phyloP scores from a whole-genome alignment of 352 stramenopile genomes.

The Phytopythium kandeliae region DNA sequence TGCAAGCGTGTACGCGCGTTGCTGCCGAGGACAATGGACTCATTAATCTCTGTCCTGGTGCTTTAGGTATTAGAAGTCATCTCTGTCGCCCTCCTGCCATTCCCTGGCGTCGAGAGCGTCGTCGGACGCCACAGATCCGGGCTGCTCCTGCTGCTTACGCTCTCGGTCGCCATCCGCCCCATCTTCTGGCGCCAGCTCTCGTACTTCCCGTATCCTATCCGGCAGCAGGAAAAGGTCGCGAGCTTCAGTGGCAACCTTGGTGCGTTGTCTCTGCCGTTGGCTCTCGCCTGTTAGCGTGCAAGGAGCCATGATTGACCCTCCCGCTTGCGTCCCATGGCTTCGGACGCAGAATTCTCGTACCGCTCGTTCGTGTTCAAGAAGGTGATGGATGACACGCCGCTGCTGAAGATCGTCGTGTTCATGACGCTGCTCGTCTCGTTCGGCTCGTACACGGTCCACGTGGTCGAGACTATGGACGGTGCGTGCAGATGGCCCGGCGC shows the following conservation, averaged over 20 bases:
- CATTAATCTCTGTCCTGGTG: slow-evolving; percentile 5
- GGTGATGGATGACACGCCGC: slow-evolving; percentile 47
- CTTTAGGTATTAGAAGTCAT: slow-evolving; percentile 31
- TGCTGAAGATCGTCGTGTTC: slow-evolving; percentile 35
- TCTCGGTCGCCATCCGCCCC: slow-evolving; percentile 29
- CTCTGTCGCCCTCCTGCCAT: slow-evolving; percentile 37
- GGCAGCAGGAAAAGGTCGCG: slow-evolving; percentile 54
- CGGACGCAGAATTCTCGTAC: slow-evolving; percentile 50
- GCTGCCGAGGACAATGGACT: background rate
- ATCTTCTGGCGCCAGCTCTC: slow-evolving; percentile 51
- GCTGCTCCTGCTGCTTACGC: slow-evolving; percentile 37
- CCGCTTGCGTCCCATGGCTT: background rate
- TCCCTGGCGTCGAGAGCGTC: slow-evolving; percentile 38
- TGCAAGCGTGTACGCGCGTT: background rate
- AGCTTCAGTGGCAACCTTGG: slow-evolving; percentile 54
- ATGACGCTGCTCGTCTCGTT: slow-evolving; percentile 2
- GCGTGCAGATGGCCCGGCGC: slow-evolving; percentile 18
- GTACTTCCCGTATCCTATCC: slow-evolving; percentile 68
- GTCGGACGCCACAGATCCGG: slow-evolving; percentile 14
- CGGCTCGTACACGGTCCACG: slow-evolving; percentile 33
- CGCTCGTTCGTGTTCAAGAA: slow-evolving; percentile 70
- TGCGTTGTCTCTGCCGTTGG: slow-evolving; percentile 6
- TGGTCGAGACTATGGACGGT: slow-evolving; percentile 43
- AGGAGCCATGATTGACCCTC: too few species aligned
- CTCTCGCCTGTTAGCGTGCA: too few species aligned